Evolutionary conservation across 2,329 filamentous ascomycete genomes (phyloP), one percentile per base, ranked within the genome.

Genomic region (Pezicula radicicola): DNA sequence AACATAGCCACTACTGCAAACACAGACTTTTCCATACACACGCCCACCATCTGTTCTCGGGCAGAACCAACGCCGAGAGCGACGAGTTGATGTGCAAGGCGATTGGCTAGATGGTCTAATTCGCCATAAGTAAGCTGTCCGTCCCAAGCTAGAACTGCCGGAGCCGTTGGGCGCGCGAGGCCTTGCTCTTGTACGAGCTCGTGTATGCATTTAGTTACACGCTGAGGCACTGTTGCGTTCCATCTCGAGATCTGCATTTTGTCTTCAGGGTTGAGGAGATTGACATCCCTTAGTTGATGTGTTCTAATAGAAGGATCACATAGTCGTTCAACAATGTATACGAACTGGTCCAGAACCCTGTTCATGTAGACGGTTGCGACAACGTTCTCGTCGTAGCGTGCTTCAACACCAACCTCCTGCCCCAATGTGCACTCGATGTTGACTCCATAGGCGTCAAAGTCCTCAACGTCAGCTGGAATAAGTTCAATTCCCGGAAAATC

Each of bases 11-110:
- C 55, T 16, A 59, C 48, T 36, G 55, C 49, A 28, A 51, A 61
- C 16, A 39, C 37, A 2, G 59, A 60, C 43, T 62, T 62, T 19
- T 60, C 54, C 40, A 60, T 60, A 45, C 55, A 60, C 1, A 62
- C 46, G 6, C 50, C 54, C 15, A 62, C 55, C 4, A 55, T 36
- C 6, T 18, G 35, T 28, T 53, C 55, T 9, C 12, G 42, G 10
- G 15, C n/a, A 28, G 25, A 42, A 10, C 40, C 30, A 43, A 60
- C 48, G 4, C 58, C 56, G 3, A 48, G 43, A 3, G 46, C 39
- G 18, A 28, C 21, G 16, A 52, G 37, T n/a, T 39, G 36, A 37
- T 43, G 48, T 25, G 45, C 49, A 18, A 54, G 27, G n/a, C 46
- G 25, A 12, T 46, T 41, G 4, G 63, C 56, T 10, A 57, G 48